Evolutionary conservation across 2,329 filamentous ascomycete genomes (phyloP).

Genomic region (Seiridium unicorne): DNA sequence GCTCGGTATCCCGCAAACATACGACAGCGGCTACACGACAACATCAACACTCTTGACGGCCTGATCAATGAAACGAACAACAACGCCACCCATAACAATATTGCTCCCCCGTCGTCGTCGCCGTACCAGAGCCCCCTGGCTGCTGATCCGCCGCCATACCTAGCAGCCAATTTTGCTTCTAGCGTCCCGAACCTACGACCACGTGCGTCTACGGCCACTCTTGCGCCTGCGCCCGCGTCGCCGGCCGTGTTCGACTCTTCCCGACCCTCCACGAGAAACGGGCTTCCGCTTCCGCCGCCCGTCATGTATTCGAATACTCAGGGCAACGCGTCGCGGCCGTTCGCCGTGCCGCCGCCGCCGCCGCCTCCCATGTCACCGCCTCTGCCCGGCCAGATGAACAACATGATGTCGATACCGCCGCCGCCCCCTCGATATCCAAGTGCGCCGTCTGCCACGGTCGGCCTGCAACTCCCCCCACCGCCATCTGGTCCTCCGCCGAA

Average conservation of each 20-base stretch:
- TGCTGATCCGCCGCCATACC: conserved; percentile 12
- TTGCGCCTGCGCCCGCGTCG: conserved; percentile 5
- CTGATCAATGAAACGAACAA: conserved; percentile 9
- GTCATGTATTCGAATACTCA: conserved; percentile 57
- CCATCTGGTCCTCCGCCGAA: conserved; percentile 54
- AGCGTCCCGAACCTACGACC: conserved; percentile 9
- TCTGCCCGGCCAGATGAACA: conserved; percentile 41
- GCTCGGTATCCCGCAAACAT: conserved; percentile 5
- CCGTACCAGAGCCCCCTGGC: conserved; percentile 1
- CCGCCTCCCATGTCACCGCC: conserved; percentile 56
- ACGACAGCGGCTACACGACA: conserved; percentile 12
- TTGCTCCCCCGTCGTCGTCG: background rate
- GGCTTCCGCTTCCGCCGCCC: conserved; percentile 10
- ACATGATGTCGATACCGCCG: conserved; percentile 45
- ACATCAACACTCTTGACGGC: conserved; percentile 12
- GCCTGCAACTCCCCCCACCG: conserved; percentile 49
- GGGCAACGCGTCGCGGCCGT: conserved; percentile 52
- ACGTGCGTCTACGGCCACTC: conserved; percentile 11
- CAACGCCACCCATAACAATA: background rate
- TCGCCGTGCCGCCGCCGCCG: conserved; percentile 55
- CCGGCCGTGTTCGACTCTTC: background rate
- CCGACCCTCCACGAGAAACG: conserved; percentile 5
- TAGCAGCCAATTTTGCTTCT: conserved; percentile 12
- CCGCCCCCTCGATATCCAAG: conserved; percentile 54
- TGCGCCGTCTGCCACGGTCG: conserved; percentile 37